Percentiles rank a stretch among this genome's conserved stretches.
These are phyloP conservation scores for Suhomyces tanzawaensis DNA, from an alignment of 805 yeast genomes.

Conservation along the genomic window DNA sequence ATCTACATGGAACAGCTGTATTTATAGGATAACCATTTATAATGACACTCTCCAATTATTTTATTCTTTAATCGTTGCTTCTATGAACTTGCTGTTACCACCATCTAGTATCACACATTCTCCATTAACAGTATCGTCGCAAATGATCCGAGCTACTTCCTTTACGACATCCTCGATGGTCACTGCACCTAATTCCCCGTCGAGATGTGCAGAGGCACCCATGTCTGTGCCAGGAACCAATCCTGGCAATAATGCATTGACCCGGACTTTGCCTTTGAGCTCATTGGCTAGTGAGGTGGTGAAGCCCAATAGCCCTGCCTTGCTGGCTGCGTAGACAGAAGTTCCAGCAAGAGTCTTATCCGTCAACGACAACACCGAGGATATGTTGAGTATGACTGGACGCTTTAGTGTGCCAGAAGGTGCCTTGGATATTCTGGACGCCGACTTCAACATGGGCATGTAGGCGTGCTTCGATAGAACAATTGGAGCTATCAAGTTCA, in stretches of 20 bases:
- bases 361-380: constrained; percentile 58
- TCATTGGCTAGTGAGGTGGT: constrained; percentile 61
- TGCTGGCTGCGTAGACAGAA: constrained; percentile 64
- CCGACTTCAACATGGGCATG: constrained; percentile 46
- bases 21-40: too few relatives aligned
- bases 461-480: constrained; percentile 52
- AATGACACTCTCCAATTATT: too few relatives aligned
- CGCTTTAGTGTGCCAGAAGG: constrained; percentile 2
- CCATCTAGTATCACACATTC: constrained; percentile 24
- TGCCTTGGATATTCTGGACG: not conserved
- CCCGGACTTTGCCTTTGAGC: constrained; percentile 52
- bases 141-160: constrained; percentile 20
- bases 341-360: constrained; percentile 49
- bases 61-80: too few relatives aligned
- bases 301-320: constrained; percentile 67
- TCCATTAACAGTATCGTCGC: constrained; percentile 28
- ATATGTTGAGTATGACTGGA: constrained; percentile 55
- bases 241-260: constrained; percentile 70
- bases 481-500: constrained; percentile 64
- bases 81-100: too few relatives aligned
- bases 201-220: constrained; percentile 38
- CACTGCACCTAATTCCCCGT: constrained; percentile 14
- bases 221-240: constrained; percentile 65
- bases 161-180: constrained; percentile 28
- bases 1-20: too few relatives aligned